Evolutionary conservation across 2,329 filamentous ascomycete species (phyloP), one percentile per base, ranked within the genome.

Genomic region (Ophiostoma novo-ulmi): DNA sequence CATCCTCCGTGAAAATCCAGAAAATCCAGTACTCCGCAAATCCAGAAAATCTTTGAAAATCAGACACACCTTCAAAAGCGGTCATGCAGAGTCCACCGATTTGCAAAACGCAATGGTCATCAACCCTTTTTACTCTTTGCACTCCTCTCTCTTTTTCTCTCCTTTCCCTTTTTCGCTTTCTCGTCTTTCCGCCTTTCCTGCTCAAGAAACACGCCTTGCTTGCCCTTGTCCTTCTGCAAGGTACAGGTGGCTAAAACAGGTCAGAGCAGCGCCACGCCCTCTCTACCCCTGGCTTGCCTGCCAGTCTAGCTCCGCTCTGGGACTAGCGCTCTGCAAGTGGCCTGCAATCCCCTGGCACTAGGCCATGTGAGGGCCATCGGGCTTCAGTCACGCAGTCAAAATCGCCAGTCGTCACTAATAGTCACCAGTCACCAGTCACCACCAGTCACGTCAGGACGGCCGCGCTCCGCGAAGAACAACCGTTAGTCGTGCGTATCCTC

Each of bases 201-300:
- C 39, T 63, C 64, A 31, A 14, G 22, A 44, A 22, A 39, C 61
- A 48, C 64, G 44, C 44, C 11, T 64, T 64, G 67, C 35, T 13
- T 41, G 64, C 38, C 63, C 66, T 39, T 39, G 68, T 31, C 63
- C 66, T 71, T 69, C 71, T 72, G 69, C 44, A 48, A 72, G 72
- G 71, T 73, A 72, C 72, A 71, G 67, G 69, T 70, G 68, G 70
- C 67, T 71, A 69, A 70, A 72, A 68, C 69, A 69, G 58, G 67
- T 71, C 69, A 72, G 67, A 65, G 39, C 61, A 71, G 48, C 38
- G 44, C 63, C 69, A 70, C 52, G 70, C 70, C 52, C 55, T 69
- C 63, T 44, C 8, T 64, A 26, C 67, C 71, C 69, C 70, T 69
- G 48, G 52, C 48, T 38, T 66, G 55, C 70, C 67, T 66, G 44